Conservation (phyloP, 139 green algal species). For the Trebouxia sp. region DNA sequence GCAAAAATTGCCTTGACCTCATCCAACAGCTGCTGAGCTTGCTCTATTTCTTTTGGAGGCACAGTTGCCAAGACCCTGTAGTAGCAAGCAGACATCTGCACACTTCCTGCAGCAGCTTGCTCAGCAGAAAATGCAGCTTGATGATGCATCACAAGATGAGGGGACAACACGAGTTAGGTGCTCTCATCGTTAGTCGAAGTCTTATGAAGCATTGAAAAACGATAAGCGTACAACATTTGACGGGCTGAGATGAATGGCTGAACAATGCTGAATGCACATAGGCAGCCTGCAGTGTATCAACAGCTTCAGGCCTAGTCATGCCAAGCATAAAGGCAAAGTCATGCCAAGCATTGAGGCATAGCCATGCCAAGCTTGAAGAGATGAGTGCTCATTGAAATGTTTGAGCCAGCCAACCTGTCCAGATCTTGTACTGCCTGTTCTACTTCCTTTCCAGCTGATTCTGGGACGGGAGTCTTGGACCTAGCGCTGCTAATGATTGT, state of each 20-base stretch:
- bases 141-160: no score
- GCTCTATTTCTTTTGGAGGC: not conserved
- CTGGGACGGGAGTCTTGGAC: not conserved
- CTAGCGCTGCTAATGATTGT: not conserved
- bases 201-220: no score
- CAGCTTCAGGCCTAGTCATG: no score
- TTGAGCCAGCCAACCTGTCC: not conserved
- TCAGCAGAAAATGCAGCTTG: no score
- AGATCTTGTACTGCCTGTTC: not conserved
- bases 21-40: conserved; percentile 8
- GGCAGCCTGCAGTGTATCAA: no score
- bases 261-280: no score
- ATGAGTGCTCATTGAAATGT: not conserved
- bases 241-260: no score
- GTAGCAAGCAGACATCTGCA: not conserved
- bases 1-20: conserved; percentile 21
- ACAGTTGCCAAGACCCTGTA: conserved; percentile 11
- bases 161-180: no score
- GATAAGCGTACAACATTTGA: no score
- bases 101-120: not conserved
- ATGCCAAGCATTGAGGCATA: not conserved
- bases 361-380: not conserved
- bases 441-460: not conserved
- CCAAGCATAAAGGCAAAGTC: no score
- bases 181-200: no score